Base-by-base conservation (phyloP, 1,139 yeast species). In the Pichia sp. region DNA sequence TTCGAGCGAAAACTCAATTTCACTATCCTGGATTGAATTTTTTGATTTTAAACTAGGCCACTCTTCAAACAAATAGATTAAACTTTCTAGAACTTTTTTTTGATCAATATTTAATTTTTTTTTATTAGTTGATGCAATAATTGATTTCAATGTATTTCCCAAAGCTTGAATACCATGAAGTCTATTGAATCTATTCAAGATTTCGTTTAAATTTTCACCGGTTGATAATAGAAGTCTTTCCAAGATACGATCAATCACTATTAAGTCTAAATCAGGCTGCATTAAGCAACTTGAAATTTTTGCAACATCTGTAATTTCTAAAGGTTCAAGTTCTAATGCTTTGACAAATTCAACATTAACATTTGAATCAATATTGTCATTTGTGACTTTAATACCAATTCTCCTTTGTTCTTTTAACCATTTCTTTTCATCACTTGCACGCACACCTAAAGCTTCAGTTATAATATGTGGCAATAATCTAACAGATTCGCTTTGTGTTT, bases 401-500 rank as follows among this genome's bases (percentile, higher is more conserved):
- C 75, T 71, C 62, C 80, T 80, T 68, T 79, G 81, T 59, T 74
- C 76, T 66, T 80, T 80, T 53, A 84, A 71, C 85, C 89, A 85
- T 56, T 74, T 79, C 62, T 80, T 79, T 63, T 85, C 83, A 59
- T 75, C 77, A 2, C 81, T 76, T n/a, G 76, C 71, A 27, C 82
- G 79, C 10, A 91, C 84, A 11, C 96, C 96, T 47, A 93, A 74
- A 0, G 96, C 97, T 56, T 87, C 96, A 13, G 95, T 82, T 42
- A 87, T 77, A 38, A 83, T 80, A 59, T 88, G 95, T 1, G 98
- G 96, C 51, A 93, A 74, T 57, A 88, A 73, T 45, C 87, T 76
- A 3, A 93, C 91, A 30, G 93, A 88, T 61, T 88, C 95, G 1
- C 98, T 90, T 71, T 93, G 98, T 3, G 96, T 90, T 68, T 90